phyloP scores from a whole-genome alignment of 306 rosid species.

The Begonia fuchsioides region DNA sequence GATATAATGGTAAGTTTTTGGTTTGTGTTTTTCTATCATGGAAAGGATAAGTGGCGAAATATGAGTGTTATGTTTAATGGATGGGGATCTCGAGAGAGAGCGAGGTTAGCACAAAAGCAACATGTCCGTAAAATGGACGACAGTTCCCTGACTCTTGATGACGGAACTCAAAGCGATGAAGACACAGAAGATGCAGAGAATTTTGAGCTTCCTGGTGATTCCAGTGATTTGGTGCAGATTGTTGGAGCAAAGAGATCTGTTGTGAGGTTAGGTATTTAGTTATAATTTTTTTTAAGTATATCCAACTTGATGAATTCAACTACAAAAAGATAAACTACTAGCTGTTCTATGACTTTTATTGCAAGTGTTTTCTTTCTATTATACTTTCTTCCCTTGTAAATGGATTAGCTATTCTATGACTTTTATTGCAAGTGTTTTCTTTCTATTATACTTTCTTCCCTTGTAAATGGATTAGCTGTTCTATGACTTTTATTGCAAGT shows the following conservation, averaged over 20 bases:
- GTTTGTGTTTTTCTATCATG: conserved; percentile 3
- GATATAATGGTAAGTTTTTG: not conserved
- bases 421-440: too few relatives aligned
- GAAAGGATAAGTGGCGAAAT: conserved; percentile 96
- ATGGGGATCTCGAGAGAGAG: conserved; percentile 84
- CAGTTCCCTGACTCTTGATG: conserved; percentile 17
- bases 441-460: too few relatives aligned
- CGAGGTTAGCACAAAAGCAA: conserved; percentile 50
- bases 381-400: too few relatives aligned
- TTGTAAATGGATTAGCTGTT: too few relatives aligned
- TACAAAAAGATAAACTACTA: not conserved
- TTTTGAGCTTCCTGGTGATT: conserved; percentile 39
- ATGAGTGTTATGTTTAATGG: conserved; percentile 90
- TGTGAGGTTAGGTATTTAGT: conserved; percentile 40
- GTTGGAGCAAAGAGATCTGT: conserved; percentile 54
- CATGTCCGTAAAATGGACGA: conserved; percentile 59
- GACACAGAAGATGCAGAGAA: conserved; percentile 49
- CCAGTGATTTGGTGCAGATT: conserved; percentile 34
- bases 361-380: too few relatives aligned
- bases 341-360: too few relatives aligned
- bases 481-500: too few relatives aligned
- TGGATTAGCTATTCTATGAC: too few relatives aligned
- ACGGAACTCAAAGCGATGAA: conserved; percentile 59
- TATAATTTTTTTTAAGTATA: not conserved
- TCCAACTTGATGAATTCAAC: not conserved